Evolutionary conservation across 306 rosid species (phyloP).

Genomic region (Pueraria montana): DNA sequence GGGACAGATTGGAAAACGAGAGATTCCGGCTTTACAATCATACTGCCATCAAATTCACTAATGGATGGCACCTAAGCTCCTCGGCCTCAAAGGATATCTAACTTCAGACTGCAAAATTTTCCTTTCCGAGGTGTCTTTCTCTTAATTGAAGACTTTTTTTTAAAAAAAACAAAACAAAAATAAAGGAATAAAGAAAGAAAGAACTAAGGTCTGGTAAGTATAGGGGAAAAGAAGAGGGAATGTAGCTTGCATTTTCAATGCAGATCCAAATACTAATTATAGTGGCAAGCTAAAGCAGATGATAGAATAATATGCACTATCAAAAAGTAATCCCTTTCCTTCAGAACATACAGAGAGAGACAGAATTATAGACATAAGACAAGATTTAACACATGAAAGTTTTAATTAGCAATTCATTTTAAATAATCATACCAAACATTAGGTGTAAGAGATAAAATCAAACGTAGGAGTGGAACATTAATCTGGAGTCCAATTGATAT

Average conservation of each 20-base stretch:
- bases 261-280: conserved; percentile 53
- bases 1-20: conserved; percentile 37
- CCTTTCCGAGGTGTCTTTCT: background rate
- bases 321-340: conserved; percentile 1
- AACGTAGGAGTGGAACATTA: background rate
- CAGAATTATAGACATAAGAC: background rate
- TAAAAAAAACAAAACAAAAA: no score
- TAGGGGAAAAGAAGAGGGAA: conserved; percentile 48
- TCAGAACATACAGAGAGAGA: background rate
- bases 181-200: background rate
- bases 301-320: conserved; percentile 46
- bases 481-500: conserved; percentile 32
- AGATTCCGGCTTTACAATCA: conserved; percentile 38
- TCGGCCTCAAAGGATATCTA: conserved; percentile 24
- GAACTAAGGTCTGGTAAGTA: conserved; percentile 10
- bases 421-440: conserved; percentile 7
- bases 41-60: conserved; percentile 44
- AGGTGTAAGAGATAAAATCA: conserved; percentile 5
- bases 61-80: conserved; percentile 42
- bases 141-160: conserved; percentile 1
- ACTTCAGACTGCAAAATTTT: conserved; percentile 32
- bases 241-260: conserved; percentile 41
- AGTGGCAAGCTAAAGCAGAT: conserved; percentile 44
- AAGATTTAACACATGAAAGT: background rate
- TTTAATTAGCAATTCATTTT: conserved; percentile 4